These are phyloP conservation scores for Amylocarpus encephaloides DNA, from an alignment of 2,329 filamentous ascomycete species.

Conservation along the genomic window DNA sequence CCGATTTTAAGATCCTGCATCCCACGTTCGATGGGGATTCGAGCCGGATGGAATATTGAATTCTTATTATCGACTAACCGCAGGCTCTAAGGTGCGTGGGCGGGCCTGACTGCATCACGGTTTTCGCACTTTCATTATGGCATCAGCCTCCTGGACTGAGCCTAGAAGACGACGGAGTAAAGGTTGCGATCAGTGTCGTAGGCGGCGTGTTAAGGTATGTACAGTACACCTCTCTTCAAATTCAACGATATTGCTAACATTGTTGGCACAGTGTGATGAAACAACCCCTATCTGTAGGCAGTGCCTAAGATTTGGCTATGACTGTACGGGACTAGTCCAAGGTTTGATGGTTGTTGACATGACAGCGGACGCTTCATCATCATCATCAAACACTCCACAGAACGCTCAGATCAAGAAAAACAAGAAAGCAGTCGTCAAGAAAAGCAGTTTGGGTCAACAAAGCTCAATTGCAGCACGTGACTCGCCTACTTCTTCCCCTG, in stretches of 20 bases:
- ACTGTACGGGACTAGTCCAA: slow-evolving; percentile 1
- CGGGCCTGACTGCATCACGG: not conserved
- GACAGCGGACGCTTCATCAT: not conserved
- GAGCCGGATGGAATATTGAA: not conserved
- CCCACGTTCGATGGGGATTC: not conserved
- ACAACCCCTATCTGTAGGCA: slow-evolving; percentile 3
- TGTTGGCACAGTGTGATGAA: slow-evolving; percentile 2
- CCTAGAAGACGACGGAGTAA: slow-evolving; percentile 5
- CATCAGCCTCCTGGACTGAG: not conserved
- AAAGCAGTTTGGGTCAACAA: not conserved
- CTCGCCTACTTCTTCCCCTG: not conserved
- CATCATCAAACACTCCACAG: not conserved
- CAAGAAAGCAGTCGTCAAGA: not conserved
- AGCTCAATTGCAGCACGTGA: not conserved
- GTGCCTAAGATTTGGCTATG: slow-evolving; percentile 6
- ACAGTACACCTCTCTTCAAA: not conserved
- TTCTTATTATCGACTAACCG: not conserved
- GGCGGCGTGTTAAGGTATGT: slow-evolving; percentile 7
- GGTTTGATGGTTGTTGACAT: slow-evolving; percentile 6
- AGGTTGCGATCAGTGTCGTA: slow-evolving; percentile 7
- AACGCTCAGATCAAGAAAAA: not conserved
- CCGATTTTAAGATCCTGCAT: not conserved
- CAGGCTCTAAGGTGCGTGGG: not conserved
- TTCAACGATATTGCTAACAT: not conserved
- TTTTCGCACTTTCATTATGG: not conserved